These are phyloP conservation scores for Gymnopus androsaceus DNA, from an alignment of 1,284 basidiomycete genomes.

Conservation along the genomic window DNA sequence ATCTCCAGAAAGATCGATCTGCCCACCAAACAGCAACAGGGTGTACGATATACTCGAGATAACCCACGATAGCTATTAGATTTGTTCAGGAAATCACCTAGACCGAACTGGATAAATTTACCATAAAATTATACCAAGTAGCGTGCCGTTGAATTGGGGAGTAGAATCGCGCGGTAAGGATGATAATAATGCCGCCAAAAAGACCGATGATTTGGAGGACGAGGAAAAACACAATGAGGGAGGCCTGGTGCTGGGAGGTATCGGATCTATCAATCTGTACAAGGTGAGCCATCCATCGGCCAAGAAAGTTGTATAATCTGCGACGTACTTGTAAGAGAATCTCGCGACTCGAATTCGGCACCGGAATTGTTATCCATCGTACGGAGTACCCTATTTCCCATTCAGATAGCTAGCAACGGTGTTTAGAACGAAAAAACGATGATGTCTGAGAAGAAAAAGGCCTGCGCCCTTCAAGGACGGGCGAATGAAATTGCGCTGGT, in stretches of 20 bases:
- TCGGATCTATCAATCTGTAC: neutral
- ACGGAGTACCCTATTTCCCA: neutral
- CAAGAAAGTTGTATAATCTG: no score
- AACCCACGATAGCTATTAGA: constrained; percentile 38
- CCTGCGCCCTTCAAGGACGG: constrained; percentile 8
- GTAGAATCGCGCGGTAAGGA: constrained; percentile 31
- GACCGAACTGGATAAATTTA: no score
- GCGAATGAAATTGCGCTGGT: neutral
- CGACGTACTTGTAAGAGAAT: no score
- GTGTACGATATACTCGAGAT: constrained; percentile 37
- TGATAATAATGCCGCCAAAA: constrained; percentile 30
- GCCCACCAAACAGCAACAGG: constrained; percentile 29
- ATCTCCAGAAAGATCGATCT: constrained; percentile 14
- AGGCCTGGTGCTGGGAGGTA: neutral
- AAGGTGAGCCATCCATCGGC: neutral
- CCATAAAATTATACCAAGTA: neutral
- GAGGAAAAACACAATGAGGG: constrained; percentile 29
- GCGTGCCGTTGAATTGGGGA: constrained; percentile 22
- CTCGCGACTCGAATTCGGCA: neutral
- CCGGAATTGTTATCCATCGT: neutral
- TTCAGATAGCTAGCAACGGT: no score
- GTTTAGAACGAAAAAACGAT: no score
- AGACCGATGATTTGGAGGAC: constrained; percentile 32
- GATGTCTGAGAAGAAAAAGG: no score
- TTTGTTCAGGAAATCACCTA: no score